Conservation (phyloP, 1,284 basidiomycete species). For the Spongispora temasekensis region DNA sequence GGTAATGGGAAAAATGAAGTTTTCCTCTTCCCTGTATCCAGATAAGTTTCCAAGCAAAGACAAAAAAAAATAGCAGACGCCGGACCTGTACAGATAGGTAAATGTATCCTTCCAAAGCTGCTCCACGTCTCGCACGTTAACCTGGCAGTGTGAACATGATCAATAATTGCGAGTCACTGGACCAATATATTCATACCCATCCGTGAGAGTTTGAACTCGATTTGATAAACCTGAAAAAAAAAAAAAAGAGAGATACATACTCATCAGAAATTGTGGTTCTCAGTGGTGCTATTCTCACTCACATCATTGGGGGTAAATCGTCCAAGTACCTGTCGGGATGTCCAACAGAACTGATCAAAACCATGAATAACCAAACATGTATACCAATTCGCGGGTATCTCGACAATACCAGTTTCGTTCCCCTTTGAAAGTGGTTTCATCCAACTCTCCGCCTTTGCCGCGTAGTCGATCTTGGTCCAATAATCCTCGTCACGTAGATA, state of each 20-base stretch:
- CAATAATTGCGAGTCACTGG: constrained; percentile 31
- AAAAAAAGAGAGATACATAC: too few species aligned
- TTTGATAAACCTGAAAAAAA: constrained; percentile 67
- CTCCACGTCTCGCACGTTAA: constrained; percentile 69
- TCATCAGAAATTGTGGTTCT: neutral
- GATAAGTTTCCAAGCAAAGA: constrained; percentile 6
- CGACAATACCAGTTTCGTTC: constrained; percentile 67
- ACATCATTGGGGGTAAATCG: constrained; percentile 75
- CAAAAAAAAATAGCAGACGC: neutral
- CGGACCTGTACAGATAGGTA: constrained; percentile 62
- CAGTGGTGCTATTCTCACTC: neutral
- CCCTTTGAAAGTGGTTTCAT: constrained; percentile 75
- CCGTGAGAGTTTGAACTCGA: constrained; percentile 66
- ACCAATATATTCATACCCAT: constrained; percentile 49
- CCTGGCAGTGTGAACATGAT: constrained; percentile 38
- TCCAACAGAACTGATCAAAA: neutral
- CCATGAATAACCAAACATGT: neutral
- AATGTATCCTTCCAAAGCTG: constrained; percentile 80
- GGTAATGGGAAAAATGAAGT: constrained; percentile 76
- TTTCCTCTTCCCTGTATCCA: constrained; percentile 57
- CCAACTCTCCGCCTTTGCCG: constrained; percentile 61
- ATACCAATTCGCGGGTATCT: constrained; percentile 74
- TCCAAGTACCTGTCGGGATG: constrained; percentile 59
- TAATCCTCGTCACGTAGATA: constrained; percentile 69
- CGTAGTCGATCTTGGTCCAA: constrained; percentile 78